Percentiles rank a stretch among this genome's conserved stretches.
Conservation (phyloP, 192 early-diverging fungal genomes). For the Coemansia sp. region DNA sequence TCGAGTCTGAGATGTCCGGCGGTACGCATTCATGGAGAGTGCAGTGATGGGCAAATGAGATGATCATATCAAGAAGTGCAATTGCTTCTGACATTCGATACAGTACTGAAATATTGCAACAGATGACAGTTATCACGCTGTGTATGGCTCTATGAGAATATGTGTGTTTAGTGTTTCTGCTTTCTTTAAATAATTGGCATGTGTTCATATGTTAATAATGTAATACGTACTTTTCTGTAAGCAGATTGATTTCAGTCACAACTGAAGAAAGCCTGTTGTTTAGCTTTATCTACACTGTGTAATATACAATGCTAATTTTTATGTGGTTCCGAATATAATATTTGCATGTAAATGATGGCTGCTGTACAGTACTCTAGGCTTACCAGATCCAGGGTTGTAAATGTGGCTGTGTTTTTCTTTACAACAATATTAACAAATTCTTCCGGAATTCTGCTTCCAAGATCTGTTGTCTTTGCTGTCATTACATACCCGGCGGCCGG, state of each 20-base stretch:
- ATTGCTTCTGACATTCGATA: conserved; percentile 75
- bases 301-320: background rate
- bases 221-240: conserved; percentile 68
- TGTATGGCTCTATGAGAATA: conserved; percentile 27
- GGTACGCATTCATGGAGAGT: conserved; percentile 59
- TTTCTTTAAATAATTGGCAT: background rate
- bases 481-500: conserved; percentile 65
- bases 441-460: conserved; percentile 56
- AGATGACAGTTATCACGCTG: conserved; percentile 51
- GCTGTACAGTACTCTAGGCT: conserved; percentile 1
- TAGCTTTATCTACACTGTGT: conserved; percentile 60
- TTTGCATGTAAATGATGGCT: background rate
- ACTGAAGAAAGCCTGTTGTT: conserved; percentile 83
- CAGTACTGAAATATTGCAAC: conserved; percentile 60
- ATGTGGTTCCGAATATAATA: background rate
- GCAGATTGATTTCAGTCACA: conserved; percentile 76
- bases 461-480: conserved; percentile 43
- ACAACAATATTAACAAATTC: conserved; percentile 73
- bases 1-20: conserved; percentile 77
- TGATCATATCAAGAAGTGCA: conserved; percentile 76
- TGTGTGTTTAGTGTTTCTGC: background rate
- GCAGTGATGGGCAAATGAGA: conserved; percentile 70
- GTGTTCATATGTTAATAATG: background rate
- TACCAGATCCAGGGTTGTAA: conserved; percentile 79
- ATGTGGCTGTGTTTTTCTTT: conserved; percentile 63